Evolutionary conservation across 306 rosid genomes (phyloP), one percentile per base, ranked within the genome.

Genomic region (Betula pendula): DNA sequence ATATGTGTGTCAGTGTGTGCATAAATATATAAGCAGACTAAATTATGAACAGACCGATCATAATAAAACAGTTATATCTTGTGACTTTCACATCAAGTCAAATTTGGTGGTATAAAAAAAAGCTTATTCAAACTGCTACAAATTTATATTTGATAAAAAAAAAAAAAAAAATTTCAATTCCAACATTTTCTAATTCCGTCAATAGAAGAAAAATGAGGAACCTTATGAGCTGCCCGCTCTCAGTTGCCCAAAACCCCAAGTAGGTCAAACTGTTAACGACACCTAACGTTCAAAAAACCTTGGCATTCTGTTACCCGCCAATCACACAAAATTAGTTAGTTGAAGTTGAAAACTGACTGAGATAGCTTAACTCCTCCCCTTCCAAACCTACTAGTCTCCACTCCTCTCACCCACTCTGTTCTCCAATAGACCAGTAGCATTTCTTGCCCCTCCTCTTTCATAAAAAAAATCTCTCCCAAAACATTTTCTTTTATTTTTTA

Each of bases 231-330:
- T 19, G 27, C 38, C 25, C 3, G 4, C 10, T 65, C 48, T 35
- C 70, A 15, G n/a, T 8, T 35, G 17, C 33, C 24, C 22, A 16
- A 7, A 17, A 19, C 45, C 9, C 33, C 33, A 2, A 5, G 5
- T 33, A 19, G 70, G 29, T 44, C 70, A 38, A 38, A 24, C 3
- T 0, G 14, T 0, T 60, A 10, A 22, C 10, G 25, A 51, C 71
- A 87, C 82, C 90, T 79, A 87, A 79, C 87, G 52, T 79, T 87
- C 86, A 80, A 71, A 51, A 11, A 63, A 47, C n/a, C 78, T 45
- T 42, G 15, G 75, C 80, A 78, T 72, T 79, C 77, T 70, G 80
- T 70, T 71, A 68, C 79, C 76, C 78, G 81, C 81, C 88, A 77
- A 47, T 62, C 63, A 16, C 68, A 16, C n/a, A 17, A 49, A 80